Evolutionary conservation across 331 rosid species (phyloP), one percentile per base, ranked within the genome.

Genomic region (Stylosanthes scabra): DNA sequence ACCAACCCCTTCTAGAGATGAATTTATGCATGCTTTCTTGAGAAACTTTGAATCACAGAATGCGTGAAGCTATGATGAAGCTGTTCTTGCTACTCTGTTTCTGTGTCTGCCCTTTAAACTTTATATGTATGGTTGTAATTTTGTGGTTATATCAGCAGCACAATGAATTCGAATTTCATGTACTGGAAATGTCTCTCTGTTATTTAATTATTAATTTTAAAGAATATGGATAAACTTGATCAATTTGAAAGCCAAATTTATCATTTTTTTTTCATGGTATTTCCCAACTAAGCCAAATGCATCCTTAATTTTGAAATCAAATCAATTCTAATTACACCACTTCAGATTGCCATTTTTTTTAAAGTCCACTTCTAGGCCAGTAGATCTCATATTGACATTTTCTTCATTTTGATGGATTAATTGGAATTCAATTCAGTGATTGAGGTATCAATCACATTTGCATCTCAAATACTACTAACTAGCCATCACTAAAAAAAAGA

Each of bases 1-100:
- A 15, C 63, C 63, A 27, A 71, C 83, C 29, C 62, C 59, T 34
- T 71, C 83, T 44, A 66, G 39, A 63, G 69, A 68, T 7, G 37
- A 72, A 15, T 16, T 56, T 50, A 2, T 58, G 45, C 71, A 51
- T 7, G 52, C 56, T 51, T 9, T 16, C 16, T 13, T 16, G 37
- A 74, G 45, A 59, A 74, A 78, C 27, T 37, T 59, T 27, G 68
- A 65, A 52, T 67, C 41, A 15, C 61, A 37, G 69, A 63, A 39
- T 15, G 63, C 29, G 58, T 49, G 63, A 82, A 31, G 37, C 37
- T 31, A 70, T 0, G 39, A 39, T 29, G 74, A 49, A 67, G 39
- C 40, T 68, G 47, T 77, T 63, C 70, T 70, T 82, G 51, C 11
- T 68, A 3, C 40, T 54, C 7, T 56, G 14, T 56, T n/a, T 29